Evolutionary conservation across 192 early-diverging fungal genomes (phyloP).

Genomic region (Coemansia sp.): DNA sequence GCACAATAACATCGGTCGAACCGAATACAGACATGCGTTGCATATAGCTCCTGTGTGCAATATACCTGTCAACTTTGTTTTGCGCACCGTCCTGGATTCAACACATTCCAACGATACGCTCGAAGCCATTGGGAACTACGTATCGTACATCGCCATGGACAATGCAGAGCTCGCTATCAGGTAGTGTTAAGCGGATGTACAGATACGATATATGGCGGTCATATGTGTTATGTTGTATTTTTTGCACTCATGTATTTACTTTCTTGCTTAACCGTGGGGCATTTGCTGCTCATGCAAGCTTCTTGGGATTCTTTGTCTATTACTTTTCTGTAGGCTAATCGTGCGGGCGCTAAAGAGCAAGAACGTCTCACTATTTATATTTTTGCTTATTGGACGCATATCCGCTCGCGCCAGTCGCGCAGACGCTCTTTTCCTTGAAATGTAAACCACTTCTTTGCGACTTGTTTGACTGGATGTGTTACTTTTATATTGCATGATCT

Average conservation of each 20-base stretch:
- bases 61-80: constrained; percentile 20
- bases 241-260: background rate
- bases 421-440: constrained; percentile 27
- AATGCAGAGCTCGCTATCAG: constrained; percentile 39
- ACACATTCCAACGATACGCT: constrained; percentile 10
- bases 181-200: constrained; percentile 25
- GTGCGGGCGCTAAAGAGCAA: background rate
- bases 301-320: background rate
- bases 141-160: constrained; percentile 4
- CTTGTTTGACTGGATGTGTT: background rate
- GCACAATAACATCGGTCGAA: constrained; percentile 12
- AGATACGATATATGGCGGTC: background rate
- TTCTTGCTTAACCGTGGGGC: background rate
- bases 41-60: constrained; percentile 3
- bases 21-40: background rate
- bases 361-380: background rate
- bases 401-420: constrained; percentile 6
- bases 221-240: background rate
- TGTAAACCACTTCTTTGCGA: constrained; percentile 16
- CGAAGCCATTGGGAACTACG: constrained; percentile 11
- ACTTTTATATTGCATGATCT: background rate
- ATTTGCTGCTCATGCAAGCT: background rate
- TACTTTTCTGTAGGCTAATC: constrained; percentile 22
- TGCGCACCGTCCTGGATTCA: constrained; percentile 8
- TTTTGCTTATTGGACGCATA: background rate